Evolutionary conservation across 108 stramenopile genomes (phyloP), one percentile per base, ranked within the genome.

Genomic region (Fragilaria radians): DNA sequence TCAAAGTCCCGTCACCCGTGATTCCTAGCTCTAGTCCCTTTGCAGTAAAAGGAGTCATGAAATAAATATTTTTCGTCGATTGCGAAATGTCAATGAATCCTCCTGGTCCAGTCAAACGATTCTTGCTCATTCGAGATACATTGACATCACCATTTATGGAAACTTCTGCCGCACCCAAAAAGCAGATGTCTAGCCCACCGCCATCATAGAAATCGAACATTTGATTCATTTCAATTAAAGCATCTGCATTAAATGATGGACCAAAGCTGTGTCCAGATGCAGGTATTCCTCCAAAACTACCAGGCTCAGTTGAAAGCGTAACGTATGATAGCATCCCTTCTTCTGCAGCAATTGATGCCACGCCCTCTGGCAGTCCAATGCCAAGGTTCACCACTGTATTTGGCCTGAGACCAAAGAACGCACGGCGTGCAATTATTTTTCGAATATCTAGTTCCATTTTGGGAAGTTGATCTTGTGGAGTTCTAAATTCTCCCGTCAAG

Each of bases 31-130:
- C 65, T 17, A 91, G 76, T 1, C 86, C 89, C 33, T 81, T 83
- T 2, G 85, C 78, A 3, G 84, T 91, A 24, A 91, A 81, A 3
- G 86, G 64, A 7, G 63, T 62, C 55, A 86, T 67, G 70, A 86
- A 91, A 3, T 45, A 66, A 5, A 91, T 71, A 31, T 66, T 70
- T 28, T 49, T 50, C 0, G 89, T 91, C 5, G 74, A 77, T 52
- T 82, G 81, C 1, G 79, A 72, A 52, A 91, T 91, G 56, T 91
- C 89, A 30, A 91, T 80, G 63, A 91, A 91, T 0, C 89, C 89
- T 46, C 89, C 89, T 19, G 89, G 89, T 19, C 89, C 89, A 3
- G 74, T 89, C 22, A 91, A 66, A 5, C 70, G 61, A 50, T 68
- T 46, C 63, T 76, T 65, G 2, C 58, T 62, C 72, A 90, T 81